Percentiles rank a stretch among this genome's conserved stretches.
Conservation (phyloP, 257 asterid species). For the Nyctanthes arbortristis region DNA sequence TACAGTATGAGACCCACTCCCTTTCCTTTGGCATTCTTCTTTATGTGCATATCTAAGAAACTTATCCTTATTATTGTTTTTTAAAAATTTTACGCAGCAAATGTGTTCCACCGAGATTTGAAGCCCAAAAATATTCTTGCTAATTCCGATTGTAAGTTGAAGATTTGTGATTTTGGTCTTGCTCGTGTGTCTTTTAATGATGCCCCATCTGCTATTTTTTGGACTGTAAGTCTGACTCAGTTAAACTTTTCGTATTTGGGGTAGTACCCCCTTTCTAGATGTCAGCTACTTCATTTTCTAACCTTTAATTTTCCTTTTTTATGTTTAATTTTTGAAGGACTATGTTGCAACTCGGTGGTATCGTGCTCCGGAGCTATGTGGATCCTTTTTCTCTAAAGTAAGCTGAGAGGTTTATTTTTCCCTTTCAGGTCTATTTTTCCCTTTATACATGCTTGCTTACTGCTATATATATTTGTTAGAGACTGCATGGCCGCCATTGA, state of each 20-base stretch:
- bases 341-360: slow-evolving; percentile 99
- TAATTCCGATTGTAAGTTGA: slow-evolving; percentile 93
- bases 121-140: slow-evolving; percentile 98
- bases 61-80: slow-evolving; percentile 18
- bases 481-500: background rate
- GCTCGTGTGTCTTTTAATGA: slow-evolving; percentile 97
- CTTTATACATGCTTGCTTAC: slow-evolving; percentile 5
- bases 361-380: slow-evolving; percentile 97
- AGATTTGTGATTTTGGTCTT: slow-evolving; percentile 96
- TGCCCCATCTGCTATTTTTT: slow-evolving; percentile 95
- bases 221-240: slow-evolving; percentile 68
- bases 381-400: slow-evolving; percentile 97
- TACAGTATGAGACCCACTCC: slow-evolving; percentile 1
- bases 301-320: slow-evolving; percentile 24
- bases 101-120: slow-evolving; percentile 90
- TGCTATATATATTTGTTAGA: background rate
- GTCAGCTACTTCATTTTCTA: slow-evolving; percentile 15
- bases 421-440: background rate
- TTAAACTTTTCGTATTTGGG: slow-evolving; percentile 7
- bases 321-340: slow-evolving; percentile 54
- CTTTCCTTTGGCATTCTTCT: background rate
- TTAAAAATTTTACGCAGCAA: slow-evolving; percentile 49
- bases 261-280: background rate
- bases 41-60: slow-evolving; percentile 3
- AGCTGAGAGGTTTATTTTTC: slow-evolving; percentile 36